Base-by-base conservation (phyloP, 768 basidiomycete species). In the Hortiboletus campestris region DNA sequence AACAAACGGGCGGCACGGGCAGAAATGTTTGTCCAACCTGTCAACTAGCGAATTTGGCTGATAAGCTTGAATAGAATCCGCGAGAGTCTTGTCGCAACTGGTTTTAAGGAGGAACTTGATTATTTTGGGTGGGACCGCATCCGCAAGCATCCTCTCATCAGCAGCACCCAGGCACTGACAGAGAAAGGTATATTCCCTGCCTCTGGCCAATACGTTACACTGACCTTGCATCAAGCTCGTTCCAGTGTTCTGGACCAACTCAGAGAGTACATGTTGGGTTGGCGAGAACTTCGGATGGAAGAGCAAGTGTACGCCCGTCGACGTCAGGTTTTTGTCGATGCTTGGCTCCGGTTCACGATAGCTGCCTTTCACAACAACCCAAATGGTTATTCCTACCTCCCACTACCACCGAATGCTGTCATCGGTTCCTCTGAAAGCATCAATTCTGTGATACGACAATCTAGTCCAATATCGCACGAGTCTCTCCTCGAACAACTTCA, bases 61-160 rank as follows among this genome's bases (percentile, higher is more conserved):
- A 71, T 16, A 28, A 4, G 14, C 32, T 51, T 28, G 41, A 28
- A 19, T 49, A 70, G 71, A 22, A 60, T 70, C 16, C 59, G 22
- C 34, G 50, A 59, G 16, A 39, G 28, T 46, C 61, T 70, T 34
- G 32, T 63, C 16, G 41, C 57, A 19, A 16, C 50, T 19, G 65
- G 65, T 8, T 70, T 71, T 28, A 31, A 32, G 49, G 61, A 68
- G 39, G 69, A 73, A 41, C 65, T 70, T 4, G 60, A 67, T 40
- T 39, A 62, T 59, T 67, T 71, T 53, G 65, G 65, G 22, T 72
- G 69, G 69, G 65, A 68, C 22, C 72, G 67, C 22, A 63, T 70
- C 17, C 59, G 67, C 57, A 65, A 56, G 36, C 71, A 71, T 51
- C 53, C 65, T 14, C 49, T 69, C 32, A 70, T 72, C 41, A 67